Percentiles rank a stretch among this genome's conserved stretches.
These are phyloP conservation scores for Amylocarpus encephaloides DNA, from an alignment of 2,329 filamentous ascomycete species.

Conservation along the genomic window DNA sequence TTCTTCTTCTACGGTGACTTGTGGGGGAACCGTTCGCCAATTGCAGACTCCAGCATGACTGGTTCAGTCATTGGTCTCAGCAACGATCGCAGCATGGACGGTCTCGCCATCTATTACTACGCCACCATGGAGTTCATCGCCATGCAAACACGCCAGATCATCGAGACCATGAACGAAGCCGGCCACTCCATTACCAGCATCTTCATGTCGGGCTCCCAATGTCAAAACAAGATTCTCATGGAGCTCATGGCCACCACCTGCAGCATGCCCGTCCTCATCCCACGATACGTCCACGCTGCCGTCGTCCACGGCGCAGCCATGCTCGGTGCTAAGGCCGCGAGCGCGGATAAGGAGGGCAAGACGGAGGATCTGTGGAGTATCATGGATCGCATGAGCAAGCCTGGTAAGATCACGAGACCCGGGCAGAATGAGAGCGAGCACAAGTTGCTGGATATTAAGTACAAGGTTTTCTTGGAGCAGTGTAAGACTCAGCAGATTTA, in stretches of 20 bases:
- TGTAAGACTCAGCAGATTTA: constrained; percentile 80
- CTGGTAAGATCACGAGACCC: constrained; percentile 75
- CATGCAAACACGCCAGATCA: constrained; percentile 90
- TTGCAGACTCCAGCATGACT: constrained; percentile 90
- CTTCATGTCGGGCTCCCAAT: constrained; percentile 98
- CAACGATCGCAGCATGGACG: constrained; percentile 79
- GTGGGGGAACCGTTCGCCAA: constrained; percentile 91
- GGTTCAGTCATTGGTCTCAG: constrained; percentile 82
- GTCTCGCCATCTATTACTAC: constrained; percentile 88
- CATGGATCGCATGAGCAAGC: constrained; percentile 97
- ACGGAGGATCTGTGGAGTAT: constrained; percentile 91
- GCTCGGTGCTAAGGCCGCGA: constrained; percentile 96
- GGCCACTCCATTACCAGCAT: constrained; percentile 86
- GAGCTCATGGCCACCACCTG: constrained; percentile 84
- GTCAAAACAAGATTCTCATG: constrained; percentile 92
- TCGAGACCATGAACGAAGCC: constrained; percentile 85
- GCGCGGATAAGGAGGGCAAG: constrained; percentile 66
- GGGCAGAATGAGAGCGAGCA: constrained; percentile 67
- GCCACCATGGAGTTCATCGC: constrained; percentile 97
- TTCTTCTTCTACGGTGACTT: constrained; percentile 99
- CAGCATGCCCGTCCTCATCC: constrained; percentile 87
- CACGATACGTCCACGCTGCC: constrained; percentile 87
- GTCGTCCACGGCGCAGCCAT: constrained; percentile 98
- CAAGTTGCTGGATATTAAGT: constrained; percentile 79
- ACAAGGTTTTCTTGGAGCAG: constrained; percentile 92